Conservation (phyloP, 768 basidiomycete genomes). For the Amanita molliuscula region DNA sequence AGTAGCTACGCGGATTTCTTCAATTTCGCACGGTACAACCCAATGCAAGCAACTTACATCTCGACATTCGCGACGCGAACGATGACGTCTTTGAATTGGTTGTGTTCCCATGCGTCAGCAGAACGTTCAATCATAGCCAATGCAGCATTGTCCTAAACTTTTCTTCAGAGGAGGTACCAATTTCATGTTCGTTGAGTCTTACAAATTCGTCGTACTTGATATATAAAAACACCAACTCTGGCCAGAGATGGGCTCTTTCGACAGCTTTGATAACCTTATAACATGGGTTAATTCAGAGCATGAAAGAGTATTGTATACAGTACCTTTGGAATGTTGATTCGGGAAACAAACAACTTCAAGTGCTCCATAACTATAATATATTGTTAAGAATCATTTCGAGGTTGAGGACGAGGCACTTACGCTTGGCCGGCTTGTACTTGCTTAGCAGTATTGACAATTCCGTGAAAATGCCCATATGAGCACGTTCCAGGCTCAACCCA, state of each 20-base stretch:
- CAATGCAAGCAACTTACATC: constrained; percentile 45
- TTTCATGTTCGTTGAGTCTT: constrained; percentile 17
- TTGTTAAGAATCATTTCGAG: not conserved
- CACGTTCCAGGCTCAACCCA: constrained; percentile 91
- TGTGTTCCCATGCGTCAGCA: constrained; percentile 98
- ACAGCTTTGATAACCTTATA: constrained; percentile 77
- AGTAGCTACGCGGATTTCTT: constrained; percentile 49
- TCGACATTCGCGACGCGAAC: constrained; percentile 97
- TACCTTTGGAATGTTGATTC: constrained; percentile 94
- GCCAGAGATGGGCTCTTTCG: constrained; percentile 96
- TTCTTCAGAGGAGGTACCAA: not conserved
- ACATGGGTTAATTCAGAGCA: not conserved
- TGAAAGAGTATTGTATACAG: not conserved
- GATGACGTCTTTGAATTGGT: constrained; percentile 97
- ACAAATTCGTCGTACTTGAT: constrained; percentile 97
- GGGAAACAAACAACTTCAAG: constrained; percentile 88
- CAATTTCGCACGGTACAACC: constrained; percentile 2
- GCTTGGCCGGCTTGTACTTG: constrained; percentile 90
- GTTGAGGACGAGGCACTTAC: constrained; percentile 33
- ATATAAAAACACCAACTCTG: constrained; percentile 96
- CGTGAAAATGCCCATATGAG: constrained; percentile 99
- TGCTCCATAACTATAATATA: constrained; percentile 84
- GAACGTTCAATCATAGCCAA: constrained; percentile 98
- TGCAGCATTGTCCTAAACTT: constrained; percentile 81
- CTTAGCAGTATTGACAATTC: constrained; percentile 87